phyloP scores from a whole-genome alignment of 1,139 yeast species.

The Geotrichum restrictum region DNA sequence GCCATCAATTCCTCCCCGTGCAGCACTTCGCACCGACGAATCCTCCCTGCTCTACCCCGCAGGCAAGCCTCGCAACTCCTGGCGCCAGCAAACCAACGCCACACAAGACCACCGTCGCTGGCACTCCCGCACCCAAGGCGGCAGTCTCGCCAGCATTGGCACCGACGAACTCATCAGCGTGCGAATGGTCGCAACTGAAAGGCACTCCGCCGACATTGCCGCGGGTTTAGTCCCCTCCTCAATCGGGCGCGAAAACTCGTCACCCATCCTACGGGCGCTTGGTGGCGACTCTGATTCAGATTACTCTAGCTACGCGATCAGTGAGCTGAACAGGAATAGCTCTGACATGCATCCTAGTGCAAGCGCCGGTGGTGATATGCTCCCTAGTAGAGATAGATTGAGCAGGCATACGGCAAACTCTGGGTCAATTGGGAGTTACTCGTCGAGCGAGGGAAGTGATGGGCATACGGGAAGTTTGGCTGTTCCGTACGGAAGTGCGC shows the following conservation, averaged over 20 bases:
- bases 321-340: neutral
- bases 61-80: conserved; percentile 51
- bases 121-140: conserved; percentile 58
- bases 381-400: neutral
- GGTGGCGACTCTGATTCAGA: conserved; percentile 12
- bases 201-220: neutral
- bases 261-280: conserved; percentile 9
- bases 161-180: conserved; percentile 82
- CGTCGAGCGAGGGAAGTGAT: conserved; percentile 8
- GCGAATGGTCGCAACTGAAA: conserved; percentile 50
- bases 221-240: neutral
- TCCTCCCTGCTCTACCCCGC: conserved; percentile 7
- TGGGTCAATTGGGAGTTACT: conserved; percentile 14
- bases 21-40: neutral
- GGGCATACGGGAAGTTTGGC: neutral
- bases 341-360: too few species aligned
- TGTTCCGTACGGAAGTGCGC: neutral
- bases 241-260: conserved; percentile 3
- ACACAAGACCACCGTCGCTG: conserved; percentile 35
- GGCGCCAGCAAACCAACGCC: conserved; percentile 55
- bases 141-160: conserved; percentile 78
- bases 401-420: conserved; percentile 8
- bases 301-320: conserved; percentile 1
- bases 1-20: neutral
- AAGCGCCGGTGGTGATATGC: neutral